phyloP scores from a whole-genome alignment of 192 early-diverging fungal genomes.

The Anaeromyces robustus region DNA sequence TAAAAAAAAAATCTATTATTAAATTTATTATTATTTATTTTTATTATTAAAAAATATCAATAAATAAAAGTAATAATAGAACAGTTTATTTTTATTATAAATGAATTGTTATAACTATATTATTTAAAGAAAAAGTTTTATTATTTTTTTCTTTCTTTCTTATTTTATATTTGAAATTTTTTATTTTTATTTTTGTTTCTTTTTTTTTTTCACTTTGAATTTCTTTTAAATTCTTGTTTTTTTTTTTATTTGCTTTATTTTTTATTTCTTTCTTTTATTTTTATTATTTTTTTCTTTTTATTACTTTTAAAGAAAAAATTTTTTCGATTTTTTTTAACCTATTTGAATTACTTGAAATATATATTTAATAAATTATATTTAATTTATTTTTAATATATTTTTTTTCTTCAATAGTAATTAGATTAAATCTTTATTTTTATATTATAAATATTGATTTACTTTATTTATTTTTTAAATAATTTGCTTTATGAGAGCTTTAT shows the following conservation, averaged over 20 bases:
- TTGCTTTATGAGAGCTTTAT: neutral
- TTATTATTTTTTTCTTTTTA: too few relatives aligned
- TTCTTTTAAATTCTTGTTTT: too few relatives aligned
- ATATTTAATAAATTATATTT: neutral
- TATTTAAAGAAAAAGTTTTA: too few relatives aligned
- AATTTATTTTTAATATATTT: neutral
- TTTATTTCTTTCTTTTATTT: too few relatives aligned
- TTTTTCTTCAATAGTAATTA: neutral
- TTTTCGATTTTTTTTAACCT: neutral
- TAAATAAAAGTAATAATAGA: neutral
- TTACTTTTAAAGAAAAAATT: too few relatives aligned
- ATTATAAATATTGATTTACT: neutral
- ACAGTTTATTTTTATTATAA: too few relatives aligned
- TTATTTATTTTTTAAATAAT: neutral
- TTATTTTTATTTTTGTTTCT: neutral
- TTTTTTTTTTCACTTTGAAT: neutral
- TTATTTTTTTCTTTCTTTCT: too few relatives aligned
- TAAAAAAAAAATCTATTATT: neutral
- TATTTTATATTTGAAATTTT: too few relatives aligned
- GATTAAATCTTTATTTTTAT: neutral
- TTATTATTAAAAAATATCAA: neutral
- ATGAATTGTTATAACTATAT: too few relatives aligned
- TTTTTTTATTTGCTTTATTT: too few relatives aligned
- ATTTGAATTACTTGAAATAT: neutral
- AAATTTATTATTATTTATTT: neutral